A percentile compares a stretch with the other conserved stretches of the same genome.
Conservation (phyloP, 2,329 filamentous ascomycete genomes). For the Rhexocercosporidium sp. region DNA sequence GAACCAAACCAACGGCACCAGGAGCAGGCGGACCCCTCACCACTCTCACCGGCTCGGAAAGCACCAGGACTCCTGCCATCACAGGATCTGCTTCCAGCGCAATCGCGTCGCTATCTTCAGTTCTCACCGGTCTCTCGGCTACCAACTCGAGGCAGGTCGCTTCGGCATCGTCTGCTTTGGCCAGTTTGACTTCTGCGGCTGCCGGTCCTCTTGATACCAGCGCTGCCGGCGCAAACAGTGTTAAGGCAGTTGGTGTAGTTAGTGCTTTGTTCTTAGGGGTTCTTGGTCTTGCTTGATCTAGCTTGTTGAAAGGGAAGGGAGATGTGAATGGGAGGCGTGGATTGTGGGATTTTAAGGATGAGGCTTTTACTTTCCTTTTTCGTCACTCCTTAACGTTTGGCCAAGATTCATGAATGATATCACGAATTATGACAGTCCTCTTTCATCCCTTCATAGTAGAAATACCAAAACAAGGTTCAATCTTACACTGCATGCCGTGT, state of each 20-base stretch:
- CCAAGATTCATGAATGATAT: constrained; percentile 5
- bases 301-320: neutral
- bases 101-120: neutral
- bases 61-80: neutral
- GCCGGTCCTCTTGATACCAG: neutral
- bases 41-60: neutral
- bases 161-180: neutral
- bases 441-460: neutral
- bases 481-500: neutral
- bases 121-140: neutral
- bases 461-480: neutral
- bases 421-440: neutral
- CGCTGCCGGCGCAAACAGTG: constrained; percentile 2
- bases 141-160: neutral
- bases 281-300: neutral
- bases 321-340: no score
- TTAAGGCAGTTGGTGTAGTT: neutral
- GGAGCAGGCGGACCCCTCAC: neutral
- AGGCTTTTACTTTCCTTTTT: neutral
- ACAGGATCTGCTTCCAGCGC: constrained; percentile 2
- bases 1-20: neutral
- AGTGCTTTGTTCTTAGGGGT: constrained; percentile 1
- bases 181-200: constrained; percentile 3
- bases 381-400: neutral
- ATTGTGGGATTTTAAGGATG: no score